Evolutionary conservation across 2,329 filamentous ascomycete genomes (phyloP).

Genomic region (Trichoderma sp.): DNA sequence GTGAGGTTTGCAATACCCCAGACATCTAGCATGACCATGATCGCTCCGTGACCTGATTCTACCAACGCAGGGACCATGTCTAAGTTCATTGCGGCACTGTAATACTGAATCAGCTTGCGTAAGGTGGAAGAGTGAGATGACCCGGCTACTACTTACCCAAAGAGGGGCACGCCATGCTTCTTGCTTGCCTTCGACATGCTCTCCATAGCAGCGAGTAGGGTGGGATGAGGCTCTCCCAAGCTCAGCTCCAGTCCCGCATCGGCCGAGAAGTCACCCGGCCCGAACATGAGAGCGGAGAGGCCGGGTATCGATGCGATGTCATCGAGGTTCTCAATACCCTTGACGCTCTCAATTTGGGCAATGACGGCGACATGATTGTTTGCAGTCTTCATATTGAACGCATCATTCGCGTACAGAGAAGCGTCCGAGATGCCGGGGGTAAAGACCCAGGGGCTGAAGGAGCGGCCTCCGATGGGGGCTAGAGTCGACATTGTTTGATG

Average conservation of each 20-base stretch:
- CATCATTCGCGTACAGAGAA: constrained; percentile 17
- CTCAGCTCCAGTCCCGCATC: constrained; percentile 5
- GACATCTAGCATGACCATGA: constrained; percentile 20
- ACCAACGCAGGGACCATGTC: constrained; percentile 12
- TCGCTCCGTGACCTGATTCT: constrained; percentile 7
- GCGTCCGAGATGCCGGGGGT: constrained; percentile 24
- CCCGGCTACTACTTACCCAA: constrained; percentile 5
- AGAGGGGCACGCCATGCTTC: neutral
- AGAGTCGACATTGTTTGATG: neutral
- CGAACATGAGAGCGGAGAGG: constrained; percentile 21
- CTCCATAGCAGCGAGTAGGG: constrained; percentile 2
- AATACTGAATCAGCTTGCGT: neutral
- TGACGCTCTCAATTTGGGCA: constrained; percentile 17
- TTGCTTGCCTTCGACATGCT: constrained; percentile 17
- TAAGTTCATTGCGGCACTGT: constrained; percentile 1
- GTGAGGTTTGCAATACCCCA: constrained; percentile 2
- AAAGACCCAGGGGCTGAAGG: constrained; percentile 24
- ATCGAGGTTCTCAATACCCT: constrained; percentile 11
- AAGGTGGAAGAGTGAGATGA: neutral
- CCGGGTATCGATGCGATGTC: constrained; percentile 20
- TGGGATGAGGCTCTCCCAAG: constrained; percentile 12
- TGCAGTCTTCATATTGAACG: constrained; percentile 19
- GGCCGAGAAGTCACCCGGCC: constrained; percentile 16
- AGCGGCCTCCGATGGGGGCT: constrained; percentile 17
- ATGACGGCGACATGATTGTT: constrained; percentile 13